Conservation (phyloP, 768 basidiomycete genomes). For the Boletus fagicola region DNA sequence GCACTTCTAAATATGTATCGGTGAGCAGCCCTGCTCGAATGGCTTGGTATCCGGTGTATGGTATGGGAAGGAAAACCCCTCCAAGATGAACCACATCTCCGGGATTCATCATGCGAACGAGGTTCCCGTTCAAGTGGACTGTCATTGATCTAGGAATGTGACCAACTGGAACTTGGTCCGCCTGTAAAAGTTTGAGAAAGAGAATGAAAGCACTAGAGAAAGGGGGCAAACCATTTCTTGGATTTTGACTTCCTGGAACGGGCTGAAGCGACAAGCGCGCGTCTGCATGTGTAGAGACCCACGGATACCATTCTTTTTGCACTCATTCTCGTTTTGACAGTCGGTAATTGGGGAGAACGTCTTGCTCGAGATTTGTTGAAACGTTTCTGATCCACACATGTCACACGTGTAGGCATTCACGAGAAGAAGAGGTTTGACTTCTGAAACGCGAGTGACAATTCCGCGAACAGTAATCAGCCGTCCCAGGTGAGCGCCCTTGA, state of each 20-base stretch:
- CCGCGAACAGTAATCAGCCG: slow-evolving; percentile 94
- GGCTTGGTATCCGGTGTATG: slow-evolving; percentile 97
- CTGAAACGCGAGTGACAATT: slow-evolving; percentile 97
- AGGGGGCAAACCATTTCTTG: slow-evolving; percentile 83
- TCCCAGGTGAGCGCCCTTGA: slow-evolving; percentile 84
- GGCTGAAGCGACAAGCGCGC: slow-evolving; percentile 92
- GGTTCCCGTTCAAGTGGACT: slow-evolving; percentile 85
- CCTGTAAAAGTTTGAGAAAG: slow-evolving; percentile 43
- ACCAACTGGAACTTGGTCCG: slow-evolving; percentile 98
- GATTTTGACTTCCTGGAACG: slow-evolving; percentile 98
- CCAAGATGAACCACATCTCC: slow-evolving; percentile 94
- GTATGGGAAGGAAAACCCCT: slow-evolving; percentile 96
- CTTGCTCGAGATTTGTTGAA: slow-evolving; percentile 93
- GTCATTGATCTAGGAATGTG: slow-evolving; percentile 99
- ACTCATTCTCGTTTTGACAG: slow-evolving; percentile 84
- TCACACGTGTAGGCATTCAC: slow-evolving; percentile 99
- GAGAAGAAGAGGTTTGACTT: slow-evolving; percentile 95
- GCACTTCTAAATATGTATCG: slow-evolving; percentile 93
- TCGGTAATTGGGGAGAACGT: slow-evolving; percentile 86
- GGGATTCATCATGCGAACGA: slow-evolving; percentile 89
- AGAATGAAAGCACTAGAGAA: neutral
- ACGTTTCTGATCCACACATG: slow-evolving; percentile 96
- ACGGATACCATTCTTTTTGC: slow-evolving; percentile 80
- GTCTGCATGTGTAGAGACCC: slow-evolving; percentile 98
- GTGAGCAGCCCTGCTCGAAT: slow-evolving; percentile 94